Percentiles rank a stretch among this genome's conserved stretches.
phyloP scores from a whole-genome alignment of 2,329 filamentous ascomycete species.

The Gremmenia infestans region DNA sequence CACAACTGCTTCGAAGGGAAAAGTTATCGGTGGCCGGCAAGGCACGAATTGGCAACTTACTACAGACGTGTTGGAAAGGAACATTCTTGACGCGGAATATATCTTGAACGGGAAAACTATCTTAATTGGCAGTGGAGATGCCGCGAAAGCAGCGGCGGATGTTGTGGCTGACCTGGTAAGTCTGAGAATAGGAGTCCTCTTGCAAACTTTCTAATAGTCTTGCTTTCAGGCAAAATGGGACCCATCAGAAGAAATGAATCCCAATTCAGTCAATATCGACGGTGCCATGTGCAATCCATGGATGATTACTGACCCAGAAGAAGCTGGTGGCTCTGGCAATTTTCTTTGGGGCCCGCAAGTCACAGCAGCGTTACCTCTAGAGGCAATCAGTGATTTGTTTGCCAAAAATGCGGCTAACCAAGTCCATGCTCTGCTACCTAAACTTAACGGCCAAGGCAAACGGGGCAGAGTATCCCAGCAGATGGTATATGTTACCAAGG shows the following conservation, averaged over 20 bases:
- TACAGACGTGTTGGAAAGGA: not conserved
- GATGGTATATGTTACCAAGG: constrained; percentile 2
- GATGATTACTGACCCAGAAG: not conserved
- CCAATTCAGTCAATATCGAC: not conserved
- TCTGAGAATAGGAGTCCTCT: not conserved
- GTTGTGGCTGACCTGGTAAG: not conserved
- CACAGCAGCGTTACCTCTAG: not conserved
- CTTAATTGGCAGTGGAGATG: not conserved
- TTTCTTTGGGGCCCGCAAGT: not conserved
- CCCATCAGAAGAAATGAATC: not conserved
- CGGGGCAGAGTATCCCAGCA: not conserved
- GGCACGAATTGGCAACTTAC: not conserved
- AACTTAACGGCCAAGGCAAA: not conserved
- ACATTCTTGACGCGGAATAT: not conserved
- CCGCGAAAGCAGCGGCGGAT: not conserved
- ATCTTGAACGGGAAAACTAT: not conserved
- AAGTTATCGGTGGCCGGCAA: not conserved
- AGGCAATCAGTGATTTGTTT: not conserved
- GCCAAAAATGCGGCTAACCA: not conserved
- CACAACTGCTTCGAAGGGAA: not conserved
- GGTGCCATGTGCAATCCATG: not conserved
- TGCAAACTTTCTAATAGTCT: not conserved
- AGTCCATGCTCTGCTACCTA: not conserved
- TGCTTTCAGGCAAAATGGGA: not conserved
- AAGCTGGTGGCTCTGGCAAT: not conserved